Conservation (phyloP, 108 stramenopile species). For the Cyclotella distinguenda region DNA sequence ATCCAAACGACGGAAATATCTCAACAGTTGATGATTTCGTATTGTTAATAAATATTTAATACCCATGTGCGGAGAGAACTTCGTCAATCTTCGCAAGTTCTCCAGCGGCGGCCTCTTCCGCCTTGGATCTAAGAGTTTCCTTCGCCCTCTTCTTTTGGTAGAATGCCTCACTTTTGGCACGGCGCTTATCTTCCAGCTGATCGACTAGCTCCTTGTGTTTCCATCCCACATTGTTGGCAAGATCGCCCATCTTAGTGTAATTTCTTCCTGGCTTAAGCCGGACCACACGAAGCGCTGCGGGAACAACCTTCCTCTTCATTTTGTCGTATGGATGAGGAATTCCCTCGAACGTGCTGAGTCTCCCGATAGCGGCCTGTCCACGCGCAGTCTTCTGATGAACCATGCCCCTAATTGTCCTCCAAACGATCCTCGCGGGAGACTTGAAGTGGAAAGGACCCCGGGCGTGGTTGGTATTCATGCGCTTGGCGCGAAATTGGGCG, state of each 20-base stretch:
- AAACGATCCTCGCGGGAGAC: conserved; percentile 94
- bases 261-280: conserved; percentile 90
- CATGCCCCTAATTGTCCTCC: conserved; percentile 99
- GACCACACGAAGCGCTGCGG: conserved; percentile 94
- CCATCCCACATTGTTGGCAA: conserved; percentile 96
- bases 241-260: conserved; percentile 92
- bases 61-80: conserved; percentile 81
- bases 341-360: conserved; percentile 98
- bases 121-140: conserved; percentile 69
- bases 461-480: conserved; percentile 97
- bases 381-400: conserved; percentile 96
- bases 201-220: conserved; percentile 93
- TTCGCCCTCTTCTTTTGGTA: conserved; percentile 95
- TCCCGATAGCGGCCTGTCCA: conserved; percentile 90
- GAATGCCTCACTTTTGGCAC: conserved; percentile 90
- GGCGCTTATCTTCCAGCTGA: conserved; percentile 93
- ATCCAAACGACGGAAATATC: no score
- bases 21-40: no score
- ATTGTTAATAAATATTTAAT: conserved; percentile 53
- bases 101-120: conserved; percentile 68
- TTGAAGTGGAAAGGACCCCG: conserved; percentile 98
- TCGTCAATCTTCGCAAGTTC: conserved; percentile 86
- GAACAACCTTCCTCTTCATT: conserved; percentile 98
- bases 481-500: conserved; percentile 95
- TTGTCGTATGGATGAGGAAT: conserved; percentile 98